Base-by-base conservation (phyloP, 2,329 filamentous ascomycete species). In the Cercospora sp. region DNA sequence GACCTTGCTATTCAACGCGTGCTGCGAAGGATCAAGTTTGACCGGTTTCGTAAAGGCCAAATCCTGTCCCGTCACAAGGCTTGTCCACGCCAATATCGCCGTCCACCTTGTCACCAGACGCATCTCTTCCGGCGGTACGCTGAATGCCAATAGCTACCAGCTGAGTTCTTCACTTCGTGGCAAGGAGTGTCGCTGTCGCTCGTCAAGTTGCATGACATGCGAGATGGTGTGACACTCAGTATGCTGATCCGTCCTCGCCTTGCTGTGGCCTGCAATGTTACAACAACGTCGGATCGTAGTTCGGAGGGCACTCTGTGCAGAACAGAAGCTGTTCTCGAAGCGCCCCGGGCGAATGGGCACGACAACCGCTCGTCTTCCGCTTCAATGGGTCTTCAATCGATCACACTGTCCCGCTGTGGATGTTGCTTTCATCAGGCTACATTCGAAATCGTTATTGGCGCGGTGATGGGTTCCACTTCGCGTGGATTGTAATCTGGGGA, bases 11-110 rank as follows among this genome's bases (percentile, higher is more conserved):
- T 58, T 61, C 23, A 64, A 36, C 6, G 30, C 57, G 53, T 67
- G 66, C 16, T 67, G 64, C 12, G 58, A 53, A n/a, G 60, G 59
- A 53, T 68, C 66, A 20, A 42, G 20, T 23, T 64, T 59, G 33
- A 18, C 58, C 23, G 62, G 62, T 18, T 39, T 45, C 3, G 36
- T 28, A 23, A 64, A 64, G 16, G 62, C 51, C 33, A 58, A 53
- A 28, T 45, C 13, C 26, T 45, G 51, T 36, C 28, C 55, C 23
- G 16, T n/a, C 31, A 59, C 55, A 9, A 59, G 8, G 12, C 55
- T 20, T 23, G 31, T 18, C 13, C 28, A 18, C 16, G 30, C n/a
- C 8, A 30, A 59, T 31, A 59, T 31, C 18, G 30, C 55, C 31
- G n/a, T n/a, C 16, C 16, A 59, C 18, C n/a, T n/a, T 36, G 31